These are phyloP conservation scores for Neopestalotiopsis clavispora DNA, from an alignment of 2,329 filamentous ascomycete species.

Conservation along the genomic window DNA sequence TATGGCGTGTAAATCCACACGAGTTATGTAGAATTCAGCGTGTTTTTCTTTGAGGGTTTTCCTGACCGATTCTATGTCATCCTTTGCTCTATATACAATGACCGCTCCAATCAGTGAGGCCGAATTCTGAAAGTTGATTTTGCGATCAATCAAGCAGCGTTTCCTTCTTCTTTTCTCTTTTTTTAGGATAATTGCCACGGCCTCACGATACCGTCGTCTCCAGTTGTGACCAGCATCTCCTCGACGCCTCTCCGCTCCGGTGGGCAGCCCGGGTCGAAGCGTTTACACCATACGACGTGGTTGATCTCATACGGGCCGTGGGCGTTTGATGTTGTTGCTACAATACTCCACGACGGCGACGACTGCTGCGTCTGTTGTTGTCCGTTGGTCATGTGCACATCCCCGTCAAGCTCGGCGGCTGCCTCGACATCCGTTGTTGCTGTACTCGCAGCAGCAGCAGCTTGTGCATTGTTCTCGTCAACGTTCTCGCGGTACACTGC, in stretches of 20 bases:
- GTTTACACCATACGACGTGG: constrained; percentile 84
- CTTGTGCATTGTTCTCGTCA: constrained; percentile 2
- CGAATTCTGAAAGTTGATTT: neutral
- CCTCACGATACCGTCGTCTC: constrained; percentile 87
- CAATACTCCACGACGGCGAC: constrained; percentile 65
- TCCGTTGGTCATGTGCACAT: constrained; percentile 34
- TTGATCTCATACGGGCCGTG: constrained; percentile 97
- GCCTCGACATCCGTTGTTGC: constrained; percentile 27
- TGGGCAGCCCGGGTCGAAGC: constrained; percentile 67
- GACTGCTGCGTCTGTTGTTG: constrained; percentile 32
- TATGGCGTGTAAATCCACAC: too few relatives aligned
- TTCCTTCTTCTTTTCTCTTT: neutral
- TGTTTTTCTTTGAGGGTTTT: too few relatives aligned
- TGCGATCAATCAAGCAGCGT: neutral
- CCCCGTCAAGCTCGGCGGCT: constrained; percentile 35
- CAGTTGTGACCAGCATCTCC: constrained; percentile 88
- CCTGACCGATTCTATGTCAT: too few relatives aligned
- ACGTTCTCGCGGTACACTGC: constrained; percentile 70
- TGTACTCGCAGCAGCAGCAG: neutral
- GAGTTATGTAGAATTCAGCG: too few relatives aligned
- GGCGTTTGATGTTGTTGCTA: constrained; percentile 72
- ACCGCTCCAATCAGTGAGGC: too few relatives aligned
- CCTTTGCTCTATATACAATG: too few relatives aligned
- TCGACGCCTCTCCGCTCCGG: constrained; percentile 62
- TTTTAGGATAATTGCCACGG: constrained; percentile 70